phyloP scores from a whole-genome alignment of 768 basidiomycete genomes.

The Kwoniella newhampshirensis region DNA sequence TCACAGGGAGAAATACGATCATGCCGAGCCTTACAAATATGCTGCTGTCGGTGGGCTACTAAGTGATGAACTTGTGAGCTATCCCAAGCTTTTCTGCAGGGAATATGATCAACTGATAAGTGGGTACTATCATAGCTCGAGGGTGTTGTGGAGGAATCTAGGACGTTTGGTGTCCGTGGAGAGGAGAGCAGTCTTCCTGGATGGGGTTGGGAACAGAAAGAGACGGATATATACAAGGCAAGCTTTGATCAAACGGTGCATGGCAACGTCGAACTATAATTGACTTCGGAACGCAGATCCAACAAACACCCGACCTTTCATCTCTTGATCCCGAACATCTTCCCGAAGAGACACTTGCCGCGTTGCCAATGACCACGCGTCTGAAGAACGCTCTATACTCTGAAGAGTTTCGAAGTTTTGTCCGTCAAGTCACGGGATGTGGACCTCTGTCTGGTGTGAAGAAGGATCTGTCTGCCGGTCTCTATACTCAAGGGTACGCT shows the following conservation, averaged over 20 bases:
- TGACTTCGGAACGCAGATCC: conserved; percentile 63
- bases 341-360: conserved; percentile 69
- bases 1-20: conserved; percentile 58
- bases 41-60: conserved; percentile 77
- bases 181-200: conserved; percentile 48
- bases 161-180: conserved; percentile 47
- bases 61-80: conserved; percentile 72
- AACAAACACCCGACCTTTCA: conserved; percentile 94
- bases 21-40: conserved; percentile 75
- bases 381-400: conserved; percentile 94
- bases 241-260: too few relatives aligned
- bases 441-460: conserved; percentile 86
- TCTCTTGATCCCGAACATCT: conserved; percentile 77
- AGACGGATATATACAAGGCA: conserved; percentile 98
- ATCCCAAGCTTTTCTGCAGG: not conserved
- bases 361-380: conserved; percentile 73
- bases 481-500: conserved; percentile 81
- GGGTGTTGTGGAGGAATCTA: conserved; percentile 48
- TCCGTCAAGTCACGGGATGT: conserved; percentile 84
- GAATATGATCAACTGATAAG: conserved; percentile 6
- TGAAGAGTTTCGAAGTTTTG: conserved; percentile 70
- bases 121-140: conserved; percentile 36
- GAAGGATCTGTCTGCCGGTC: conserved; percentile 92
- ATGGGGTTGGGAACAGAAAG: conserved; percentile 65
- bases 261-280: not conserved